These are phyloP conservation scores for Syzygium oleosum DNA, from an alignment of 345 rosid genomes.

Conservation along the genomic window DNA sequence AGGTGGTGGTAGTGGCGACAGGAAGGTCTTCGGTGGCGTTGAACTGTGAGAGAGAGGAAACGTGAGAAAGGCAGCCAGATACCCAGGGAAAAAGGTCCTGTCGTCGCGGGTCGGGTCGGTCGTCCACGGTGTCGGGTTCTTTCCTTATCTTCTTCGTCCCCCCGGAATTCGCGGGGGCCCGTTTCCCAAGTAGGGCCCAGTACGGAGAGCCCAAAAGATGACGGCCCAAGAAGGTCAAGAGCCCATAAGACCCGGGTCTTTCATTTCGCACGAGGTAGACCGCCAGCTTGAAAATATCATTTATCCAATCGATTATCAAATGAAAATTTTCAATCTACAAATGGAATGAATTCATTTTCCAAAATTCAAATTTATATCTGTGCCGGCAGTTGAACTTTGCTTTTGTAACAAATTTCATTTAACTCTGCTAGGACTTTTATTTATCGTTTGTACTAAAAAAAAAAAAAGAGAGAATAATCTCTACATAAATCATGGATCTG, in stretches of 20 bases:
- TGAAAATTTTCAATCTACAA: background rate
- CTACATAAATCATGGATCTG: background rate
- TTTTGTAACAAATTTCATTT: fast-evolving
- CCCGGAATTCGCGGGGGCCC: background rate
- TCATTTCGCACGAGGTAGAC: background rate
- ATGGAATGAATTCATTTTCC: background rate
- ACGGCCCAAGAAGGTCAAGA: background rate
- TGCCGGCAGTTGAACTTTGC: background rate
- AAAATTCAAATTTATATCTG: background rate
- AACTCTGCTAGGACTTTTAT: background rate
- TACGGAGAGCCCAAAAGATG: background rate
- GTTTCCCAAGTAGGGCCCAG: background rate
- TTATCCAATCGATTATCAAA: background rate
- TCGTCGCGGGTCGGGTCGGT: background rate
- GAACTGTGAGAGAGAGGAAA: background rate
- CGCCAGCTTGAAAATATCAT: background rate
- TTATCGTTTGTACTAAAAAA: background rate
- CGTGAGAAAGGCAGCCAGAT: background rate
- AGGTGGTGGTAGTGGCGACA: background rate
- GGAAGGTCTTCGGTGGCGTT: background rate
- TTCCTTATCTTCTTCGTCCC: background rate
- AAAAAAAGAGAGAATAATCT: background rate
- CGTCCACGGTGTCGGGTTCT: background rate
- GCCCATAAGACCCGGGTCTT: background rate
- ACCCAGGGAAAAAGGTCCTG: background rate